Base-by-base conservation (phyloP, 306 rosid species). In the Carpinus fangiana region DNA sequence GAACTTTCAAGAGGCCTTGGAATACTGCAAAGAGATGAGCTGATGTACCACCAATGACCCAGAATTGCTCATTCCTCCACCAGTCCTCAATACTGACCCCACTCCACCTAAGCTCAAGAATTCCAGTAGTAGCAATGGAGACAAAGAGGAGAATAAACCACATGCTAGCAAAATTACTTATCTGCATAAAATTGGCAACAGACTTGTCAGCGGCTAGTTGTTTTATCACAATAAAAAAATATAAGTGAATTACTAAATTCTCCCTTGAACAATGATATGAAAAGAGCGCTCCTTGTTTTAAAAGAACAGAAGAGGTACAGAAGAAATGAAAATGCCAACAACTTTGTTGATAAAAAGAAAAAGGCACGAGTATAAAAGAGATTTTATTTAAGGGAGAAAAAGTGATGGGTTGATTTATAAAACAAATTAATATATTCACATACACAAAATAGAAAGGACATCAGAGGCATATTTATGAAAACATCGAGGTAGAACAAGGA, bases 61-160 rank as follows among this genome's bases (percentile, higher is more conserved):
- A 96, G 75, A 96, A 96, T 80, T 93, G 99, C 78, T 96, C 99
- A 7, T 96, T 96, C 77, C 99, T 93, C 99, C 99, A 96, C 99
- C 99, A 96, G 82, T 96, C 99, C 71, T 96, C 99, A 73, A 93
- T 89, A 69, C 98, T 86, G 45, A 96, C 99, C 36, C 99, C 99
- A 84, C 99, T 96, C 99, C 99, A 96, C 80, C 99, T 91, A 55
- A 96, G 98, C 90, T 96, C 99, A 21, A 96, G 99, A 79, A 96
- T 91, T 74, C 97, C 95, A 43, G 99, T 96, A 3, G 98, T 78
- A 9, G 89, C 87, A 85, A 96, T 96, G 54, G 99, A 96, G 65
- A 91, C 89, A 34, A 96, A 96, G 80, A 93, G 97, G 64, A 93
- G 96, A 73, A 96, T 96, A 62, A 96, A 96, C 99, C 98, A 96